Base-by-base conservation (phyloP, 2,329 filamentous ascomycete genomes). In the Epichloe festucae region DNA sequence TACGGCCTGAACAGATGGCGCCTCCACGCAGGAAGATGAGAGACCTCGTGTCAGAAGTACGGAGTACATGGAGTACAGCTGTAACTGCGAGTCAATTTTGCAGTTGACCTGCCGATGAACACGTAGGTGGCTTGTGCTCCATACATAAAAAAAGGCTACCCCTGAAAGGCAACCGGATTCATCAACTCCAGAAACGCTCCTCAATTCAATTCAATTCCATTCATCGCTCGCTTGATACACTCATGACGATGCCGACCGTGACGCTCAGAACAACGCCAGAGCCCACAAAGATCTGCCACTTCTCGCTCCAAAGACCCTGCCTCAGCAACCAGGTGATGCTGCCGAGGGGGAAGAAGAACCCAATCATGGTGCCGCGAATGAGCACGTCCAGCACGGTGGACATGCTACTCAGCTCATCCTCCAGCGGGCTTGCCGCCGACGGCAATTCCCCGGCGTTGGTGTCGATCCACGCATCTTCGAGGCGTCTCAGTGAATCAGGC, bases 381-480 rank as follows among this genome's bases (percentile, higher is more conserved):
- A 96, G 80, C 61, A 94, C 84, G 62, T 97, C 91, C 44, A 95
- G 71, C 11, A 86, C 69, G 2, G 68, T 62, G 15, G 72, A 67
- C 51, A 78, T 73, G 27, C 73, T 75, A 39, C 76, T 74, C 3
- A 74, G 72, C 27, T 73, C 72, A 36, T 76, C 71, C 56, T 74
- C 74, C 15, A 60, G 48, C 1, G 65, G 59, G 19, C 53, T 34
- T 3, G n/a, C 71, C 62, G 44, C 64, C 60, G 67, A 65, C 50
- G 69, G 68, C 53, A 72, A 61, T 21, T 63, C 68, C 38, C 67
- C 66, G 21, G 65, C 70, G 38, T 81, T 82, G 51, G 79, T 79
- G 60, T 97, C 91, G 55, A 97, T 85, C 91, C 91, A 97, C 11
- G 82, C 74, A 62, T 97, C 91, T 66, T 97, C 91, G 63, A 96